Percentiles rank a stretch among this genome's conserved stretches.
These are phyloP conservation scores for Alternaria solani DNA, from an alignment of 2,329 filamentous ascomycete genomes.

Conservation along the genomic window DNA sequence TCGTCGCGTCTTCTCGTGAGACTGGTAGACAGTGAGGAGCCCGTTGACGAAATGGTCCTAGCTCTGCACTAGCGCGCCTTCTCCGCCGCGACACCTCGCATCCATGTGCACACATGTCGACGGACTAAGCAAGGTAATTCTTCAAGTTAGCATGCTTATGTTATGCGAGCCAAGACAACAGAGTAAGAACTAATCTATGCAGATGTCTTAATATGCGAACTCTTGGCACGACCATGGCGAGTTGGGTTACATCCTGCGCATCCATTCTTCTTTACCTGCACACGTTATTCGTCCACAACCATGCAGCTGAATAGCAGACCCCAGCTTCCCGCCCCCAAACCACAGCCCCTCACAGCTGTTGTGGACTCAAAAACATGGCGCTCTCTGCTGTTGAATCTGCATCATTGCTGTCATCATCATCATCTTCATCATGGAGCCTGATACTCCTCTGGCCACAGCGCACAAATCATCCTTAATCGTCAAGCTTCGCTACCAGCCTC, in stretches of 20 bases:
- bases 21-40: slow-evolving; percentile 4
- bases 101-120: too few relatives aligned
- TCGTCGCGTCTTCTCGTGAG: slow-evolving; percentile 12
- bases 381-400: too few relatives aligned
- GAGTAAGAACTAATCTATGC: too few relatives aligned
- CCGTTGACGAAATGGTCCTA: slow-evolving; percentile 7
- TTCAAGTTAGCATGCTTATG: neutral
- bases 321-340: too few relatives aligned
- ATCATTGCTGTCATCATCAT: too few relatives aligned
- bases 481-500: neutral
- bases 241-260: too few relatives aligned
- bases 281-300: neutral
- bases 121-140: too few relatives aligned
- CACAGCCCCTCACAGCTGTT: too few relatives aligned
- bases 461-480: neutral
- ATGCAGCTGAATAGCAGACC: too few relatives aligned
- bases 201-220: too few relatives aligned
- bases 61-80: slow-evolving; percentile 12
- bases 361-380: too few relatives aligned
- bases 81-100: neutral
- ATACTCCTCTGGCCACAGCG: neutral
- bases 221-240: too few relatives aligned
- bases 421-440: neutral
- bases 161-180: neutral
- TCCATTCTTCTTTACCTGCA: neutral